Base-by-base conservation (phyloP, 345 rosid genomes). In the Linum tenue region DNA sequence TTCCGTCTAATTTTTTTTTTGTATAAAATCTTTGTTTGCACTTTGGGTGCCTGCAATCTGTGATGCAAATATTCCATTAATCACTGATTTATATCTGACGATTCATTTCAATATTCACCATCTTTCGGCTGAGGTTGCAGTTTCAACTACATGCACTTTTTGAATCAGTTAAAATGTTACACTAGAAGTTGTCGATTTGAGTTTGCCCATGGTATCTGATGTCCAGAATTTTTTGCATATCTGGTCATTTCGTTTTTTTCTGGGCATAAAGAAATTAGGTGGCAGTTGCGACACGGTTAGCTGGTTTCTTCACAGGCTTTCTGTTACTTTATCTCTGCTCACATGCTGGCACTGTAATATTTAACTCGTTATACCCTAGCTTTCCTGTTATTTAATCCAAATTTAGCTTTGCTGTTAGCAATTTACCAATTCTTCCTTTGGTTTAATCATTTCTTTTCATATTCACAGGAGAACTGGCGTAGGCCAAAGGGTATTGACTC, bases 21-120 rank as follows among this genome's bases (percentile, higher is more conserved):
- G 51, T 4, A 5, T 1, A 22, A 2, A 9, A 2, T 51, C 10
- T 51, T 2, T 0, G 7, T 38, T 3, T 31, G 2, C 56, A 11
- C 56, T 9, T 44, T 8, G 51, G 3, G 10, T 7, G 37, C 31
- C 31, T 73, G 89, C 85, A 81, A 80, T 84, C 91, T 35, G 10
- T 91, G 92, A 91, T 91, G 92, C 74, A 82, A 75, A 67, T 37
- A 15, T 22, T 72, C 67, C 69, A 7, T 57, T 2, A 3, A n/a
- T 56, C 22, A 3, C 59, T 56, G 59, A 56, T 51, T 51, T 2
- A 10, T 55, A 4, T n/a, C 8, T 9, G n/a, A 3, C 8, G 31
- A 15, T 56, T 14, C n/a, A 11, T 0, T 10, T 3, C 12, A 56
- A n/a, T 7, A 35, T 11, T 56, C 59, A 15, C 59, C 59, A 56